Evolutionary conservation across 805 yeast species (phyloP).

Genomic region (Aciculoconidium aculeatum): DNA sequence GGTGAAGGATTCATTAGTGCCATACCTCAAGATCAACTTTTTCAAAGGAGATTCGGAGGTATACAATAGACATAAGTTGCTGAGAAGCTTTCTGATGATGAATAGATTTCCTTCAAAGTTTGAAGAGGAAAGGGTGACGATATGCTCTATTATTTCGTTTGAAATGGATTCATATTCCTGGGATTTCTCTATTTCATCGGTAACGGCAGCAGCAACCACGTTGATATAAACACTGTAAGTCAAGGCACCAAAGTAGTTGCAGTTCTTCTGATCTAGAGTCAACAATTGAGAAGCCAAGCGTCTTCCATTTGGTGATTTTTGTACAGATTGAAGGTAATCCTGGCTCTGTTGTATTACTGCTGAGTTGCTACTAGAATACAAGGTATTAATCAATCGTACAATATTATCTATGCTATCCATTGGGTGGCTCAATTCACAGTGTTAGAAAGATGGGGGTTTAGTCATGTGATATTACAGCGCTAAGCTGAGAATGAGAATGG

Average conservation of each 20-base stretch:
- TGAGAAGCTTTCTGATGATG: conserved; percentile 53
- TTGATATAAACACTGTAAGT: conserved; percentile 65
- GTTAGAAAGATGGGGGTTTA: too few relatives aligned
- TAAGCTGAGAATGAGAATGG: too few relatives aligned
- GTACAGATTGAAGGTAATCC: conserved; percentile 49
- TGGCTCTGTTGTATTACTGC: conserved; percentile 42
- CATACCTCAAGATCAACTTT: too few relatives aligned
- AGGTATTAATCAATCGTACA: conserved; percentile 39
- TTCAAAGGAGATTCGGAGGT: too few relatives aligned
- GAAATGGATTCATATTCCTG: conserved; percentile 2
- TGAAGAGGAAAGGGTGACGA: conserved; percentile 5
- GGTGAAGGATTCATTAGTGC: too few relatives aligned
- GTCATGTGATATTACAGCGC: too few relatives aligned
- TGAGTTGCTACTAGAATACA: conserved; percentile 39
- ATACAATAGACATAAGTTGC: conserved; percentile 48
- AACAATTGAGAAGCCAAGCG: conserved; percentile 52
- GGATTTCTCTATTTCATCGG: conserved; percentile 1
- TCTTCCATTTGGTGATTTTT: conserved; percentile 52
- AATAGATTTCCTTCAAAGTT: conserved; percentile 17
- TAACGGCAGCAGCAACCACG: conserved; percentile 9
- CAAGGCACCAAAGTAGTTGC: conserved; percentile 76
- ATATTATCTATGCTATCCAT: too few relatives aligned
- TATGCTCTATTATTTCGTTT: conserved; percentile 6
- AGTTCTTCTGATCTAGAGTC: conserved; percentile 33
- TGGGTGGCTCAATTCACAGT: too few relatives aligned